Conservation (phyloP, 2,329 filamentous ascomycete species). For the Fusarium sp. region DNA sequence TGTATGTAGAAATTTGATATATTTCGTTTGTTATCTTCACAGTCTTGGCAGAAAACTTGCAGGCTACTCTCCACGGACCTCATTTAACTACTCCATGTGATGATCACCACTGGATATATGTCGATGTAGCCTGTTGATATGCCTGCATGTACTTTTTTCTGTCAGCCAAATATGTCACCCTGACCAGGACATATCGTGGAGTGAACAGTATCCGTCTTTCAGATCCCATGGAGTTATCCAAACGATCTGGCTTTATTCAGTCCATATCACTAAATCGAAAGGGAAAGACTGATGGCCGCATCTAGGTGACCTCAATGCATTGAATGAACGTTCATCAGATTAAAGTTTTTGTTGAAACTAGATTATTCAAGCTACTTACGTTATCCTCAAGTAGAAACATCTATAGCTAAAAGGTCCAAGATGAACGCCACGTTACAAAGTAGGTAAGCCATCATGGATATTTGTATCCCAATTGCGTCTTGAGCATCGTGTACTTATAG, state of each 20-base stretch:
- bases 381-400: neutral
- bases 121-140: neutral
- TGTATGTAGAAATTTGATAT: slow-evolving; percentile 42
- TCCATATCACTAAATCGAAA: neutral
- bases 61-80: neutral
- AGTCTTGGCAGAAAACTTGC: neutral
- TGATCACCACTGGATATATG: neutral
- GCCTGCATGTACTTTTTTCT: neutral
- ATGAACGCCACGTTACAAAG: neutral
- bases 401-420: neutral
- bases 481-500: neutral
- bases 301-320: neutral
- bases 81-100: neutral
- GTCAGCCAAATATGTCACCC: neutral
- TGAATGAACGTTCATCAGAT: neutral
- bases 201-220: neutral
- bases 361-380: neutral
- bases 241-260: neutral
- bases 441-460: neutral
- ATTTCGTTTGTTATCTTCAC: slow-evolving; percentile 11
- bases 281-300: neutral
- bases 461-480: neutral
- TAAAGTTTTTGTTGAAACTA: neutral
- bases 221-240: neutral
- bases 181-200: neutral